Percentiles rank a stretch among this genome's conserved stretches.
Conservation (phyloP, 495 filamentous ascomycete genomes). For the Hypoxylon lenormandii region DNA sequence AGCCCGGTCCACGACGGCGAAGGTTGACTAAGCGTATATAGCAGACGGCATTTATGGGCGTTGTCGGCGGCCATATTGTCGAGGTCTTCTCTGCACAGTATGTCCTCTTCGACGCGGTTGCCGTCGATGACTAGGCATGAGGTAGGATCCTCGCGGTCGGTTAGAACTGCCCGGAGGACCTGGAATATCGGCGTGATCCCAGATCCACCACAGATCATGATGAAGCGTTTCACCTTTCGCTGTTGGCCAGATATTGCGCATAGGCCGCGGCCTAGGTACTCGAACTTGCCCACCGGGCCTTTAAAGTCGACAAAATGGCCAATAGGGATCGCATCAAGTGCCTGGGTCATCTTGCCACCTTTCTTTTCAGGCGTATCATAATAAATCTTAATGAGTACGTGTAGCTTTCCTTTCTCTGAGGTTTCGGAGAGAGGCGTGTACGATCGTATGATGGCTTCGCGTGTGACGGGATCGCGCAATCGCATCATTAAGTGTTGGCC, state of each 20-base stretch:
- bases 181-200: slow-evolving; percentile 95
- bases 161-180: slow-evolving; percentile 81
- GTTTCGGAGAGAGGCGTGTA: slow-evolving; percentile 88
- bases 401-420: slow-evolving; percentile 69
- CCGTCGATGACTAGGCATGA: slow-evolving; percentile 80
- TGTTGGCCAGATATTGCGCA: slow-evolving; percentile 72
- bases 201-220: slow-evolving; percentile 90
- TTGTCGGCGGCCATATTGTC: slow-evolving; percentile 69
- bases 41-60: slow-evolving; percentile 69
- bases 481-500: slow-evolving; percentile 93
- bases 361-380: slow-evolving; percentile 66
- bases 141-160: slow-evolving; percentile 55
- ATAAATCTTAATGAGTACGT: slow-evolving; percentile 89
- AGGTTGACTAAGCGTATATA: slow-evolving; percentile 79
- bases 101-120: slow-evolving; percentile 84
- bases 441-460: slow-evolving; percentile 80
- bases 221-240: slow-evolving; percentile 73
- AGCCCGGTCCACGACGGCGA: slow-evolving; percentile 74
- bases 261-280: slow-evolving; percentile 76
- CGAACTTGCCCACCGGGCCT: slow-evolving; percentile 89
- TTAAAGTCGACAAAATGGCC: slow-evolving; percentile 85
- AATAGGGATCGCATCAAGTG: slow-evolving; percentile 76
- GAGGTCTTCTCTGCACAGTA: slow-evolving; percentile 81
- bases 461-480: slow-evolving; percentile 73
- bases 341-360: slow-evolving; percentile 88